Base-by-base conservation (phyloP, 140 eudicot genomes). In the Senecio squalidus region DNA sequence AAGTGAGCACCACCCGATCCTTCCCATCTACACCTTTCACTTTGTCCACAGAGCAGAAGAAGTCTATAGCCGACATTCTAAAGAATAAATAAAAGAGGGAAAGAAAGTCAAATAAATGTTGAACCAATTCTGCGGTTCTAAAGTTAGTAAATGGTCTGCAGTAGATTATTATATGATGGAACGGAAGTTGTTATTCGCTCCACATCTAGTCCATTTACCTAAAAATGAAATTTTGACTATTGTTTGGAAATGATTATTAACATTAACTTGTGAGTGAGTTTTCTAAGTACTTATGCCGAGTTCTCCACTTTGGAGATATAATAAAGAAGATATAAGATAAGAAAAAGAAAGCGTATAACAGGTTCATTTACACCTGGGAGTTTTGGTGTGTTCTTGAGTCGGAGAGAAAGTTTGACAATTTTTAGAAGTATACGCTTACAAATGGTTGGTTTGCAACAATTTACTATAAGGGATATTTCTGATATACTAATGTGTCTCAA, bases 21-120 rank as follows among this genome's bases (percentile, higher is more conserved):
- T 92, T 92, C 48, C 98, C 98, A 74, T 92, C 98, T 16, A 84
- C 84, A 5, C 98, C 98, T 79, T 82, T 75, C 55, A 86, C 82
- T 80, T 92, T 92, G 77, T 92, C 98, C 22, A 92, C 96, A 1
- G 98, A 75, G 80, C 98, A 92, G 55, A 74, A 92, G 80, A 92
- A 92, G 82, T 92, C 98, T 62, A 92, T 84, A 21, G 96, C 94
- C 33, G 98, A 92, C 98, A 92, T 92, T 67, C 98, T 92, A 39
- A 64, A 54, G 39, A 75, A 62, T 17, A 29, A 59, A 41, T 36
- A 3, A 11, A n/a, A 30, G 46, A 5, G 15, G 25, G 3, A 30
- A 31, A 36, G n/a, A 29, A 41, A 36, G 25, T 49, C 9, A 59
- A 40, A 3, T 9, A 14, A 46, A 44, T 16, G 13, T 23, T 30